A percentile compares a stretch with the other conserved stretches of the same genome.
These are phyloP conservation scores for Papiliotrema nemorosa DNA, from an alignment of 1,284 basidiomycete species.

Conservation along the genomic window DNA sequence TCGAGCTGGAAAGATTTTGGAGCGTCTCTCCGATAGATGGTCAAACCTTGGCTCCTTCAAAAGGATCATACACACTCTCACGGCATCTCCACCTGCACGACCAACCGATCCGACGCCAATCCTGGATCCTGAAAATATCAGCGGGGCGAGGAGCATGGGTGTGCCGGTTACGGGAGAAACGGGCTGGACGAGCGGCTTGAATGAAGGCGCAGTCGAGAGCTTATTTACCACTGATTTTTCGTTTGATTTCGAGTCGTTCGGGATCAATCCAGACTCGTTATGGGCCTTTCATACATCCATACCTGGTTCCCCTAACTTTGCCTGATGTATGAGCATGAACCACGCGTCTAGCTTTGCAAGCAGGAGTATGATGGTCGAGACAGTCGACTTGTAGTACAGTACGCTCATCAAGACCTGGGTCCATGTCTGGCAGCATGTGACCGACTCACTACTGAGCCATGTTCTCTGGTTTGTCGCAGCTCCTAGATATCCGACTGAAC, in stretches of 20 bases:
- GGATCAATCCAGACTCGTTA: slow-evolving; percentile 11
- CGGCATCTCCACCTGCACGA: slow-evolving; percentile 1
- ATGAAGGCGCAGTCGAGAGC: no score
- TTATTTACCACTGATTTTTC: slow-evolving; percentile 9
- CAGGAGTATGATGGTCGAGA: no score
- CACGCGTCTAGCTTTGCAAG: no score
- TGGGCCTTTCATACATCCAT: slow-evolving; percentile 13
- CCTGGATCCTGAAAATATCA: neutral
- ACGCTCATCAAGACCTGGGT: no score
- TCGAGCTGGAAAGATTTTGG: slow-evolving; percentile 3
- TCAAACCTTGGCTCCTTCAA: slow-evolving; percentile 9
- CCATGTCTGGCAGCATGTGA: no score
- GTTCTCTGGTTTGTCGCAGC: no score
- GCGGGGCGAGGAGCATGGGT: neutral
- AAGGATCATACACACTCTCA: slow-evolving; percentile 5
- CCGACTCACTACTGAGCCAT: no score
- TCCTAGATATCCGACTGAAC: no score
- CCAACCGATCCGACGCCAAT: neutral
- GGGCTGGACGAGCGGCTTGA: no score
- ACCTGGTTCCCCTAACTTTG: slow-evolving; percentile 6
- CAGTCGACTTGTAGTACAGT: neutral
- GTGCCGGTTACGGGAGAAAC: neutral
- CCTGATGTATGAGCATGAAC: slow-evolving; percentile 9
- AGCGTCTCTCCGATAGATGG: slow-evolving; percentile 8
- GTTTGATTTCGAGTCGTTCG: slow-evolving; percentile 18